Conservation (phyloP, 768 basidiomycete genomes). For the Leccinum broughii region DNA sequence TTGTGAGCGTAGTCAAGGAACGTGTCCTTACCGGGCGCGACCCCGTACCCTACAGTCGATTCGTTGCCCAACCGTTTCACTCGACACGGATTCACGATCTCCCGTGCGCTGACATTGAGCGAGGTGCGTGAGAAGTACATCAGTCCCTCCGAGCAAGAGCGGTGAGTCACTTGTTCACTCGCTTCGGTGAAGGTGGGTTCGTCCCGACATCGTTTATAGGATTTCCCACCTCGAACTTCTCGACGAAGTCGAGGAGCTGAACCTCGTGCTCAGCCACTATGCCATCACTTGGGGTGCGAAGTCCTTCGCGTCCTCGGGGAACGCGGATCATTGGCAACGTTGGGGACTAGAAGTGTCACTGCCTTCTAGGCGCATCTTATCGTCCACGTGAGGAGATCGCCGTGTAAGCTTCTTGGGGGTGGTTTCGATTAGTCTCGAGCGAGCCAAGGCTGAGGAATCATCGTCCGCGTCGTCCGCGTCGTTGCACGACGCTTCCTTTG, state of each 20-base stretch:
- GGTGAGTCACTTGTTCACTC: conserved; percentile 36
- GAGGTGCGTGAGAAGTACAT: conserved; percentile 46
- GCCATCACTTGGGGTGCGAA: conserved; percentile 70
- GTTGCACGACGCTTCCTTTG: not conserved
- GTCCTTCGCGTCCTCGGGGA: not conserved
- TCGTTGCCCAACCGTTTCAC: conserved; percentile 61
- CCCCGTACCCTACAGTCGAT: conserved; percentile 55
- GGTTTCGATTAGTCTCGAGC: not conserved
- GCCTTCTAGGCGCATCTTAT: not conserved
- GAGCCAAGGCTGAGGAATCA: not conserved
- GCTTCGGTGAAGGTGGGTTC: not conserved
- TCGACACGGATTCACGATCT: conserved; percentile 48
- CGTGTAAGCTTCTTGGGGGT: not conserved
- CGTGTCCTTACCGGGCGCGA: conserved; percentile 71
- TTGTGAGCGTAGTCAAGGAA: conserved; percentile 55
- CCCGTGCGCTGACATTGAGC: conserved; percentile 9
- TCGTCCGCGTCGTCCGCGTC: not conserved
- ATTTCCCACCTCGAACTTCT: conserved; percentile 82
- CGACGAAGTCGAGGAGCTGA: conserved; percentile 86
- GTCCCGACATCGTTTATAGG: conserved; percentile 39
- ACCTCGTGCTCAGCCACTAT: conserved; percentile 48
- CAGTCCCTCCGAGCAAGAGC: conserved; percentile 48
- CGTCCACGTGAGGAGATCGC: not conserved
- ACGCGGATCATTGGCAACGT: conserved; percentile 10
- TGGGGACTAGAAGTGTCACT: conserved; percentile 13